Evolutionary conservation across 1,139 yeast genomes (phyloP).

Genomic region (Blastobotrys malaysiensis): DNA sequence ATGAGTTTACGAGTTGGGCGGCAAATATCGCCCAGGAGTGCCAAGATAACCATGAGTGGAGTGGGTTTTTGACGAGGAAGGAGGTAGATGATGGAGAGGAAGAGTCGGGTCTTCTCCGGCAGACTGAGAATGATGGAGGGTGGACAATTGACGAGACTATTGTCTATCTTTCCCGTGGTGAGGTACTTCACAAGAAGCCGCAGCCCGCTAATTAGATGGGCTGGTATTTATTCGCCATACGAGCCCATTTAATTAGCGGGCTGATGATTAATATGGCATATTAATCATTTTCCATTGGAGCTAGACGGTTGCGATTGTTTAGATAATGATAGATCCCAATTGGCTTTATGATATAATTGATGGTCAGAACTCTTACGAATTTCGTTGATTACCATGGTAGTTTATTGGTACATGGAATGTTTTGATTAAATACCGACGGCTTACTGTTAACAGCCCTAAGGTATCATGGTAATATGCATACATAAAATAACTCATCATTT

Average conservation of each 20-base stretch:
- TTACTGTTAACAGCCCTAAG: too few species aligned
- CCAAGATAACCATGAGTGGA: conserved; percentile 53
- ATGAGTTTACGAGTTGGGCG: conserved; percentile 53
- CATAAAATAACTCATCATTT: not conserved
- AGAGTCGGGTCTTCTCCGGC: conserved; percentile 18
- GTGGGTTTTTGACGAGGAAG: conserved; percentile 52
- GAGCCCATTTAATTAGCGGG: too few species aligned
- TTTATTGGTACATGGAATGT: too few species aligned
- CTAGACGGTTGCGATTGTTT: too few species aligned
- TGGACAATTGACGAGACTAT: conserved; percentile 30
- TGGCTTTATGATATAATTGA: too few species aligned
- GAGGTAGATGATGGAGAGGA: conserved; percentile 44
- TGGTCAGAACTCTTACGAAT: too few species aligned
- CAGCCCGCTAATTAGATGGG: not conserved
- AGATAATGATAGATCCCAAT: too few species aligned
- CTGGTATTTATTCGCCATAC: not conserved
- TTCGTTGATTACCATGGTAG: too few species aligned
- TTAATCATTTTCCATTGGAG: too few species aligned
- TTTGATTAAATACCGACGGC: too few species aligned
- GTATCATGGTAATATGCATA: not conserved
- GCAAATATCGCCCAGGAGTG: conserved; percentile 46
- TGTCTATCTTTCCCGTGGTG: conserved; percentile 26
- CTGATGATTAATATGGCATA: too few species aligned
- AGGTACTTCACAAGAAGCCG: conserved; percentile 10
- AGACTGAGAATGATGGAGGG: conserved; percentile 14